A percentile compares a stretch with the other conserved stretches of the same genome.
Evolutionary conservation across 1,284 basidiomycete species (phyloP).

Genomic region (Marasmius tenuissimus): DNA sequence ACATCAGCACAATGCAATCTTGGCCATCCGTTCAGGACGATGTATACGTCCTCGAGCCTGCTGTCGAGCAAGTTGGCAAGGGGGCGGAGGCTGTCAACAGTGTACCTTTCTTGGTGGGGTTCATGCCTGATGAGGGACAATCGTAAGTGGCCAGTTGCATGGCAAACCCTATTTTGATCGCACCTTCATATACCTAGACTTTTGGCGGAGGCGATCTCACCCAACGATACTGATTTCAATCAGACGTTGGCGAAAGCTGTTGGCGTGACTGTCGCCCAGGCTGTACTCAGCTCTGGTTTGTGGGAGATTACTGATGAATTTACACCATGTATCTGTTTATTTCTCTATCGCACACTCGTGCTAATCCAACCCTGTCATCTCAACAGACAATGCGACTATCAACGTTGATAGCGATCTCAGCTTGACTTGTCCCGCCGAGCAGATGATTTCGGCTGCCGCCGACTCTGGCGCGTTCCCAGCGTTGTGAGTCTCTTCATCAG

Average conservation of each 20-base stretch:
- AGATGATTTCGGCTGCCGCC: slow-evolving; percentile 6
- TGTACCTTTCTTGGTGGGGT: slow-evolving; percentile 18
- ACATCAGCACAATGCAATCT: slow-evolving; percentile 9
- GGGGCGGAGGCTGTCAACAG: slow-evolving; percentile 16
- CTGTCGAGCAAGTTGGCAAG: slow-evolving; percentile 13
- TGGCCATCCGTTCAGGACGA: slow-evolving; percentile 18
- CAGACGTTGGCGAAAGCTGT: slow-evolving; percentile 4
- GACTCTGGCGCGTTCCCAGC: slow-evolving; percentile 11
- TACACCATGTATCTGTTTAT: slow-evolving; percentile 11
- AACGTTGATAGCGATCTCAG: slow-evolving; percentile 5
- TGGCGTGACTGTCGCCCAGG: slow-evolving; percentile 3
- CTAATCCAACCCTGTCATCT: neutral
- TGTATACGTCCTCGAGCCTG: slow-evolving; percentile 12
- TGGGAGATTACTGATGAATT: slow-evolving; percentile 16
- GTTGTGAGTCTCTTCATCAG: slow-evolving; percentile 2
- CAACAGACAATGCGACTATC: neutral
- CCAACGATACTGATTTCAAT: slow-evolving; percentile 18
- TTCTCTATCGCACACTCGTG: neutral
- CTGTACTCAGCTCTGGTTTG: slow-evolving; percentile 15
- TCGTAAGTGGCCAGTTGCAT: slow-evolving; percentile 12
- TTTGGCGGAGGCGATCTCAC: slow-evolving; percentile 11
- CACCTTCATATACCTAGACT: slow-evolving; percentile 7
- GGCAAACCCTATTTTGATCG: neutral
- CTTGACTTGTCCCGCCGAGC: slow-evolving; percentile 10
- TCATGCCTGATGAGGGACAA: slow-evolving; percentile 22